Conservation (phyloP, 2,329 filamentous ascomycete species). For the Metarhizium anisopliae region DNA sequence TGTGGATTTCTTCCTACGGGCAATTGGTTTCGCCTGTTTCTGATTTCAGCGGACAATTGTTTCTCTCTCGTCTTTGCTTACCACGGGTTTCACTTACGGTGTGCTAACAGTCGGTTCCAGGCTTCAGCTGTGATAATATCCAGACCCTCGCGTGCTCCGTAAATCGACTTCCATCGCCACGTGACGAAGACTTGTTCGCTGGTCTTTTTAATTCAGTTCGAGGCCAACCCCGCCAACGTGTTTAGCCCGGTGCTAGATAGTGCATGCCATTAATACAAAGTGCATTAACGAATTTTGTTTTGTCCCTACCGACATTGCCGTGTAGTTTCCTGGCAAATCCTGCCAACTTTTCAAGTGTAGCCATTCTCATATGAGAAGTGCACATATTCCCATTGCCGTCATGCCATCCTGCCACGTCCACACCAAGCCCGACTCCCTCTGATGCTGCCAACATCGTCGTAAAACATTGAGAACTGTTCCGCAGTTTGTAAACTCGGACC, state of each 20-base stretch:
- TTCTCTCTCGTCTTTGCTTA: neutral
- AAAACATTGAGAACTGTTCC: slow-evolving; percentile 10
- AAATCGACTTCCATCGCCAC: no score
- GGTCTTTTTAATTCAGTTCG: no score
- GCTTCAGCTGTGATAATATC: neutral
- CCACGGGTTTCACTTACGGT: neutral
- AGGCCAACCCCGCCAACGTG: no score
- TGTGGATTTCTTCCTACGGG: slow-evolving; percentile 5
- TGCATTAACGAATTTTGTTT: neutral
- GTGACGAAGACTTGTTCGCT: no score
- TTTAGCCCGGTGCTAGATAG: neutral
- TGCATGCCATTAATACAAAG: neutral
- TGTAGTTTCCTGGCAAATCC: neutral
- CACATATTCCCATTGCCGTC: slow-evolving; percentile 12
- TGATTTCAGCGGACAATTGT: neutral
- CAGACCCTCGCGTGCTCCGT: neutral
- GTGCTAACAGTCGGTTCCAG: neutral
- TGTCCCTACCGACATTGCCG: neutral
- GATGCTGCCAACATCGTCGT: slow-evolving; percentile 9
- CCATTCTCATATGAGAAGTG: slow-evolving; percentile 1
- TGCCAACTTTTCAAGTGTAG: neutral
- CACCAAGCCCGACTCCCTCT: neutral
- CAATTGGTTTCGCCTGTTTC: slow-evolving; percentile 7
- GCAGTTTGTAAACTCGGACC: slow-evolving; percentile 11
- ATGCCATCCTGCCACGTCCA: slow-evolving; percentile 12